These are phyloP conservation scores for Pterocarpus santalinus DNA, from an alignment of 306 rosid genomes.

Conservation along the genomic window DNA sequence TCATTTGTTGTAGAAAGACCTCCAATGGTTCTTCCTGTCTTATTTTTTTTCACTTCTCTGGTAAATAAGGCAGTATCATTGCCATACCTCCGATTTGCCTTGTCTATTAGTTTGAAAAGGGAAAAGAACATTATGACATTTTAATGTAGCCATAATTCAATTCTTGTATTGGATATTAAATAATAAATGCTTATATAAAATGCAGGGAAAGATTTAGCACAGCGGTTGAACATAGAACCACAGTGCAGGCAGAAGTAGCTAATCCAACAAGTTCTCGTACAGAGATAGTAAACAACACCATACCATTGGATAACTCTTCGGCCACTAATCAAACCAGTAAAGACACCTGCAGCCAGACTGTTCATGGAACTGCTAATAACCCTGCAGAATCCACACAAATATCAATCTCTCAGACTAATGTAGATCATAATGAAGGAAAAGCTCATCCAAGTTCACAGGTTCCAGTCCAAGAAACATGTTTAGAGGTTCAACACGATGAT, in stretches of 20 bases:
- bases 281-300: slow-evolving; percentile 39
- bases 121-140: background rate
- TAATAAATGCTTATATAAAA: slow-evolving; percentile 12
- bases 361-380: slow-evolving; percentile 24
- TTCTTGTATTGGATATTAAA: background rate
- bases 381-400: slow-evolving; percentile 29
- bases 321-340: slow-evolving; percentile 35
- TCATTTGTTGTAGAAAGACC: background rate
- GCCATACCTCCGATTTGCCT: background rate
- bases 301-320: slow-evolving; percentile 35
- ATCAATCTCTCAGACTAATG: background rate
- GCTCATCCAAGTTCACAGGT: slow-evolving; percentile 39
- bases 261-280: slow-evolving; percentile 26
- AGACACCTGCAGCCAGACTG: slow-evolving; percentile 25
- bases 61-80: no score
- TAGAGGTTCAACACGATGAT: slow-evolving; percentile 35
- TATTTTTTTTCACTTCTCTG: background rate
- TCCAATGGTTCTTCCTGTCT: background rate
- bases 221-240: slow-evolving; percentile 38
- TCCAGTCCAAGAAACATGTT: slow-evolving; percentile 39
- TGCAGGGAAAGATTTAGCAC: slow-evolving; percentile 74
- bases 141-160: background rate
- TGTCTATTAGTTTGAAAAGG: background rate
- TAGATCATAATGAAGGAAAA: slow-evolving; percentile 39
- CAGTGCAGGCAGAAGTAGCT: slow-evolving; percentile 44